These are phyloP conservation scores for Nigrospora oryzae DNA, from an alignment of 2,329 filamentous ascomycete species.

Conservation along the genomic window DNA sequence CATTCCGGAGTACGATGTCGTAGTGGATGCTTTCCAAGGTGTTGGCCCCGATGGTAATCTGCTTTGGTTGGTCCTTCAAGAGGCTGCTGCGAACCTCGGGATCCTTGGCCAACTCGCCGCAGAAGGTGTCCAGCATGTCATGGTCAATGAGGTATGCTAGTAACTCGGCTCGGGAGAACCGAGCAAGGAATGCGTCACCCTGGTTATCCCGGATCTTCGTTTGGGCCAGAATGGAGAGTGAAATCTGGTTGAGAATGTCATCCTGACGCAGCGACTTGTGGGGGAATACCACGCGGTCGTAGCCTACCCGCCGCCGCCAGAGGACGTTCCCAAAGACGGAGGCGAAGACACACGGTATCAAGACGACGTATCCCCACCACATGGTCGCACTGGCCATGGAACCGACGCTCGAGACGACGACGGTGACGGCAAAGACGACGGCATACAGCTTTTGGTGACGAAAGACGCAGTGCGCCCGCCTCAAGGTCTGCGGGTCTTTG, in stretches of 20 bases:
- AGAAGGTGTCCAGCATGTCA: background rate
- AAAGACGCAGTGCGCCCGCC: constrained; percentile 26
- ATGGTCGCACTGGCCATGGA: constrained; percentile 39
- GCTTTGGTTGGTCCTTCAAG: background rate
- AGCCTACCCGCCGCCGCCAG: constrained; percentile 37
- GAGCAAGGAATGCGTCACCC: background rate
- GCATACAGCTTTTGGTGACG: constrained; percentile 33
- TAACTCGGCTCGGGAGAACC: background rate
- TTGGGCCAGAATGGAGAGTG: background rate
- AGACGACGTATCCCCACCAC: constrained; percentile 45
- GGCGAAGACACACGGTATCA: constrained; percentile 39
- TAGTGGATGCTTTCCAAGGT: background rate
- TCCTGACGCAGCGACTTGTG: constrained; percentile 1
- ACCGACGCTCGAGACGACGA: constrained; percentile 37
- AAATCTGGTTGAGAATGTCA: background rate
- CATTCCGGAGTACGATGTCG: background rate
- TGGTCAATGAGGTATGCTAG: background rate
- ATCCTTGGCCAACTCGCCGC: background rate
- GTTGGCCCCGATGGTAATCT: background rate
- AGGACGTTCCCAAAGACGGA: constrained; percentile 38
- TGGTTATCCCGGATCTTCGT: background rate
- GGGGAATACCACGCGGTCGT: constrained; percentile 26
- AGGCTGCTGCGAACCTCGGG: background rate
- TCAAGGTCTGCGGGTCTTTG: constrained; percentile 12
- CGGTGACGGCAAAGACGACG: constrained; percentile 32